phyloP scores from a whole-genome alignment of 1,284 basidiomycete genomes.

The Ceratobasidium sp. region DNA sequence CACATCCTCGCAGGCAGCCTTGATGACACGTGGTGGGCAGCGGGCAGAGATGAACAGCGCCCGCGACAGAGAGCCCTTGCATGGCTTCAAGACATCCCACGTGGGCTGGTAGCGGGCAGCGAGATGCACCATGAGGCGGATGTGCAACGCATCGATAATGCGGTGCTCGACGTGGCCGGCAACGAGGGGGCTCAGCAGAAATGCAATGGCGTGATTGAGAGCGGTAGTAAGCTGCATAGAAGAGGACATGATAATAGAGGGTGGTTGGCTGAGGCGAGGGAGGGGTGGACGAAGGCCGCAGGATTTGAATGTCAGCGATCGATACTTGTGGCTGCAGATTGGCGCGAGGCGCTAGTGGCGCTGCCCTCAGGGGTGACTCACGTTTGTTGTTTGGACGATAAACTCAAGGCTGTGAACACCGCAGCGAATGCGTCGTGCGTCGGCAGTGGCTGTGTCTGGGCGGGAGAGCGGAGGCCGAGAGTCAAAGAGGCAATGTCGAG shows the following conservation, averaged over 20 bases:
- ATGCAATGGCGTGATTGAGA: slow-evolving; percentile 40
- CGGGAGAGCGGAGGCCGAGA: slow-evolving; percentile 4
- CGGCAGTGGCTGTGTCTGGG: slow-evolving; percentile 10
- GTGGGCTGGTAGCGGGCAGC: slow-evolving; percentile 39
- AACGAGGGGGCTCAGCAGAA: slow-evolving; percentile 38
- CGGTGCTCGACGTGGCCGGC: slow-evolving; percentile 37
- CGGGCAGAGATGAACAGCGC: slow-evolving; percentile 33
- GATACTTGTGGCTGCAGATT: slow-evolving; percentile 20
- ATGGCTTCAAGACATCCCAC: slow-evolving; percentile 30
- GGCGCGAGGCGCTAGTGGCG: slow-evolving; percentile 36
- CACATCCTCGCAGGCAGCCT: slow-evolving; percentile 35
- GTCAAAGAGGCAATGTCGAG: slow-evolving; percentile 15
- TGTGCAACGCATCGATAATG: slow-evolving; percentile 41
- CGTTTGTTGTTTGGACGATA: slow-evolving; percentile 4
- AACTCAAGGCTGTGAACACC: neutral
- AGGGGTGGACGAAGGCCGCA: neutral
- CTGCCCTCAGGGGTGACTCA: slow-evolving; percentile 7
- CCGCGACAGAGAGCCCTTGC: slow-evolving; percentile 23
- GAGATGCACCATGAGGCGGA: slow-evolving; percentile 42
- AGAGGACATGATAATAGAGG: slow-evolving; percentile 24
- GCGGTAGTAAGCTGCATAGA: slow-evolving; percentile 37
- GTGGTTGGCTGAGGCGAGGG: slow-evolving; percentile 11
- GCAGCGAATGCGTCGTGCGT: slow-evolving; percentile 8
- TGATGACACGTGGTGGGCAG: slow-evolving; percentile 36
- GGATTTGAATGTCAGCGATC: slow-evolving; percentile 22